Evolutionary conservation across 345 rosid species (phyloP).

Genomic region (Psidium guajava): DNA sequence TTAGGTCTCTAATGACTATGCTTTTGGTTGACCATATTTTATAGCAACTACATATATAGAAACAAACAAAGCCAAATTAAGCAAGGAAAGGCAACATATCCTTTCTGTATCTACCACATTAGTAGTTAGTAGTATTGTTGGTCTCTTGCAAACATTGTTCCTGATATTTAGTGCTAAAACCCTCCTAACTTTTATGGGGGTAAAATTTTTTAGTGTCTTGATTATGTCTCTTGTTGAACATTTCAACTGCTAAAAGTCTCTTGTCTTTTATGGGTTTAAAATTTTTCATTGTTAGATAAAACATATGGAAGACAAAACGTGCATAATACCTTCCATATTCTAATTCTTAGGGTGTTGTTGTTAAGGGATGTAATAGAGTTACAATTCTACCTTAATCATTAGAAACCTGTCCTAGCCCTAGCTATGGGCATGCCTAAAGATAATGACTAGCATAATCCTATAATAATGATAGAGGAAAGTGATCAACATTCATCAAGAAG

Average conservation of each 20-base stretch:
- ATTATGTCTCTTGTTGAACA: background rate
- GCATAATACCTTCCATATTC: background rate
- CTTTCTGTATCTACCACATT: slow-evolving; percentile 86
- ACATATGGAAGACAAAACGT: background rate
- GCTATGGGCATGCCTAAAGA: background rate
- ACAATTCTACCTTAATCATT: background rate
- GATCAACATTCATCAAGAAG: too few species aligned
- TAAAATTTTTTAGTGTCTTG: slow-evolving; percentile 51
- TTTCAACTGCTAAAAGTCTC: background rate
- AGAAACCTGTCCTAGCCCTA: background rate
- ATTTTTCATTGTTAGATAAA: background rate
- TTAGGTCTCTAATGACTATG: background rate
- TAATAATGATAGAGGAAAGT: background rate
- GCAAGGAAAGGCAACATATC: slow-evolving; percentile 34
- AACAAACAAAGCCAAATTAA: background rate
- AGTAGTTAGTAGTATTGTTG: slow-evolving; percentile 54
- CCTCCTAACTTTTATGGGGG: slow-evolving; percentile 74
- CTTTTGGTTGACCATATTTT: background rate
- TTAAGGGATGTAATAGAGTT: background rate
- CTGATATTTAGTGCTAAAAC: slow-evolving; percentile 53
- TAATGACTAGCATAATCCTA: background rate
- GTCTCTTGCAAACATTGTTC: slow-evolving; percentile 56
- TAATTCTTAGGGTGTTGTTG: background rate
- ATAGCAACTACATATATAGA: background rate
- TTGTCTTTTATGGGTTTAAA: slow-evolving; percentile 31